phyloP scores from a whole-genome alignment of 2,329 filamentous ascomycete species.

The Davidsoniella neocaledoniae region DNA sequence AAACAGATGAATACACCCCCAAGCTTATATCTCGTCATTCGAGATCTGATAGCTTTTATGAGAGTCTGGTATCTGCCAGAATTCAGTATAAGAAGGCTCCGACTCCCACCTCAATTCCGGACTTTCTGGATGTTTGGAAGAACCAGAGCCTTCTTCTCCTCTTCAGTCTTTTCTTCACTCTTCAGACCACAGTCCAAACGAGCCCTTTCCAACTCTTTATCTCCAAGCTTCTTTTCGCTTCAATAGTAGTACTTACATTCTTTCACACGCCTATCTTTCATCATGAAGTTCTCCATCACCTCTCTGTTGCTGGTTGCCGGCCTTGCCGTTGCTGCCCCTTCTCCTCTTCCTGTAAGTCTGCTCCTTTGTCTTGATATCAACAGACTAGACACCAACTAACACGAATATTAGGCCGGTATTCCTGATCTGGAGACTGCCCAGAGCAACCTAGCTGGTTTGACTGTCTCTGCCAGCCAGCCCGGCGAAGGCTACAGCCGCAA shows the following conservation, averaged over 20 bases:
- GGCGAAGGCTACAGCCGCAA: conserved; percentile 44
- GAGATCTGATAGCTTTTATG: too few species aligned
- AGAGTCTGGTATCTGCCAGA: too few species aligned
- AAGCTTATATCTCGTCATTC: too few species aligned
- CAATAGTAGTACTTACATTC: not conserved
- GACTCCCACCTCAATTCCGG: not conserved
- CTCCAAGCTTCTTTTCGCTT: not conserved
- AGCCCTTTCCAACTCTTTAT: not conserved
- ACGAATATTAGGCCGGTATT: conserved; percentile 34
- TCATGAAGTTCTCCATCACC: conserved; percentile 20
- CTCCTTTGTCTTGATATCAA: not conserved
- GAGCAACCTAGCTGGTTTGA: conserved; percentile 39
- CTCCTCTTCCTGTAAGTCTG: conserved; percentile 17
- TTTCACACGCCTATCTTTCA: conserved; percentile 4
- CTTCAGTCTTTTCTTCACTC: not conserved
- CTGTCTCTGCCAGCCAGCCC: conserved; percentile 37
- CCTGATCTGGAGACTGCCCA: conserved; percentile 41
- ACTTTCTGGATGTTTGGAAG: not conserved
- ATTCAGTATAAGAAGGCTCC: not conserved
- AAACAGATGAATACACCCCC: too few species aligned
- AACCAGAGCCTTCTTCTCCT: not conserved
- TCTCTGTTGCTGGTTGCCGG: conserved; percentile 16
- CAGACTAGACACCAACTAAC: not conserved
- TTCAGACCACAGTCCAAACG: not conserved
- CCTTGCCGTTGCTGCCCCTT: conserved; percentile 16